Base-by-base conservation (phyloP, 345 rosid species). In the Turnera subulata region DNA sequence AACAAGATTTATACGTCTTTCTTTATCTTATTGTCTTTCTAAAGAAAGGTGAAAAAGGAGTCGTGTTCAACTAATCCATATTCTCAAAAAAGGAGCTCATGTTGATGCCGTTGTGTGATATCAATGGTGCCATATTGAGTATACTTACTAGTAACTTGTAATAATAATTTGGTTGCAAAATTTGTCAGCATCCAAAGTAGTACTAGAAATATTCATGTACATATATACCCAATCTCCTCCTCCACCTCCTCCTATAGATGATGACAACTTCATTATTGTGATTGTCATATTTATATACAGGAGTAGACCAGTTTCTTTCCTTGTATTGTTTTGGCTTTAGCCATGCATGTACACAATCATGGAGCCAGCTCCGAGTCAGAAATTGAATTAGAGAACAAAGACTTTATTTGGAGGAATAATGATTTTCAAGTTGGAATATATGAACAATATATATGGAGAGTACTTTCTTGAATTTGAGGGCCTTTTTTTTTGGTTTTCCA, bases 231-330 rank as follows among this genome's bases (percentile, higher is more conserved):
- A 35, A 54, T 25, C 29, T 6, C 53, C 18, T 21, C 24, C 11
- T 4, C 51, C n/a, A n/a, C n/a, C n/a, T 51, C 21, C 15, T 51
- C 13, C 46, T 35, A 16, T 39, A 46, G 43, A 72, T 57, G 43
- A 72, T 57, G 62, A 62, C 72, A 62, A 47, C 53, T 11, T 38
- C 69, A 62, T 50, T 63, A 64, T 67, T 67, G 55, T 43, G 8
- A 21, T 59, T 73, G 73, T 54, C 73, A 6, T 19, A 12, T 47
- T 18, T 47, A 42, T 42, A 42, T 15, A 19, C 6, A 20, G 7
- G 21, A 17, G 46, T 54, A 48, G 20, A 17, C 14, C 20, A 54
- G 20, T 68, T 54, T 59, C 58, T 68, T 62, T 13, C 40, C 15
- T 50, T 24, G 13, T 58, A 26, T 33, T 46, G 5, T 43, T 67